Evolutionary conservation across 2,329 filamentous ascomycete species (phyloP).

Genomic region (Talaromyces sp.): DNA sequence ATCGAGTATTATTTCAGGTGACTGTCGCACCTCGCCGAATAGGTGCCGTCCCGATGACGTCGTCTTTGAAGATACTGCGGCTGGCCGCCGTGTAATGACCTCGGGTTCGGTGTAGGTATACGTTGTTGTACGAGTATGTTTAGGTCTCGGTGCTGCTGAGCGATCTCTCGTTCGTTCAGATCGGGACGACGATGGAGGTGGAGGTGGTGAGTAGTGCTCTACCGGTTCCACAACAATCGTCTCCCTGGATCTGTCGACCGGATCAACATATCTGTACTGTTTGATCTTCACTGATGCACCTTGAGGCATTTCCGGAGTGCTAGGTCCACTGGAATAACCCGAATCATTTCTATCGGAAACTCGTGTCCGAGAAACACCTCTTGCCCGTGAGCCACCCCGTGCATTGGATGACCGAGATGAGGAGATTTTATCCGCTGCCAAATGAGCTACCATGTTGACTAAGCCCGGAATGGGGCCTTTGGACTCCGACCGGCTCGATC

Average conservation of each 20-base stretch:
- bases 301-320: conserved; percentile 36
- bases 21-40: conserved; percentile 27
- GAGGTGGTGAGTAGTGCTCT: conserved; percentile 25
- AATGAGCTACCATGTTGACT: conserved; percentile 2
- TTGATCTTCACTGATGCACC: conserved; percentile 27
- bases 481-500: conserved; percentile 45
- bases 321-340: conserved; percentile 41
- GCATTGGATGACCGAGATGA: not conserved
- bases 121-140: conserved; percentile 26
- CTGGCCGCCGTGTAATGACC: conserved; percentile 22
- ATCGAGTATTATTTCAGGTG: conserved; percentile 24
- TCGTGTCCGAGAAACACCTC: conserved; percentile 27
- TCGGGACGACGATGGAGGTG: conserved; percentile 19
- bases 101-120: conserved; percentile 25
- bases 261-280: conserved; percentile 30
- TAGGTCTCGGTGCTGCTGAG: conserved; percentile 19
- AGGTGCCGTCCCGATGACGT: conserved; percentile 16
- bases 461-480: conserved; percentile 9
- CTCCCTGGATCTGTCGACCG: conserved; percentile 22
- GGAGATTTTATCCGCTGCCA: conserved; percentile 14
- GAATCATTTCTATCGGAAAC: conserved; percentile 38
- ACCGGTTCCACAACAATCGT: conserved; percentile 24
- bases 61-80: conserved; percentile 20
- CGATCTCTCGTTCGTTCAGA: conserved; percentile 15
- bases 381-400: not conserved